Base-by-base conservation (phyloP, 75 land plant species). In the Picea glauca region DNA sequence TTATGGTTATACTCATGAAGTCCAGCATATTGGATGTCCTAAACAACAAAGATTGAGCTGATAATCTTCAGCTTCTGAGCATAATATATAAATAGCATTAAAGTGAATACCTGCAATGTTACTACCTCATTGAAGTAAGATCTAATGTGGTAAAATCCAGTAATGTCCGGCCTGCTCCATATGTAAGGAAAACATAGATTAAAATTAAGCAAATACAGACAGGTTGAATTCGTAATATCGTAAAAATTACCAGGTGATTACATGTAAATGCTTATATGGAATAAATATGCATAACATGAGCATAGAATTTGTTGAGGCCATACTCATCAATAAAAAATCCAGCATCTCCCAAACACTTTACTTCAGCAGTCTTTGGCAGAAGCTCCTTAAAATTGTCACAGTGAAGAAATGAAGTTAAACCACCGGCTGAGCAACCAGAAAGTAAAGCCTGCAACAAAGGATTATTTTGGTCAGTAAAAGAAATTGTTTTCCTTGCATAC, bases 341-440 rank as follows among this genome's bases (percentile, higher is more conserved):
- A 40, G 91, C 98, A 83, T 95, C 98, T 66, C 93, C 91, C 64
- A 95, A 64, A 80, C 98, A 95, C 85, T 95, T 95, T 9, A 93
- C 92, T 57, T 62, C 78, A 30, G 95, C 78, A 64, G 72, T 81
- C 0, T 31, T 23, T 13, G 98, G 95, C 35, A 95, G 78, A 32
- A 64, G 62, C 12, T 75, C 79, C 13, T 84, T 73, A 63, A 93
- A 83, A 64, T 88, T 75, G 70, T 93, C 91, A 80, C 98, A 95
- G 63, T 95, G 97, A 35, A 91, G 77, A 70, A 93, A 91, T 15
- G 94, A 72, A 46, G 99, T 89, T 58, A 98, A 76, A 5, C 99
- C 99, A 18, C 99, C 99, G 76, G 99, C 99, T 38, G 99, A 98
- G 80, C 96, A 95, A 58, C 99, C 99, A 30, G 92, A 89, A 70